Percentiles rank a stretch among this genome's conserved stretches.
Conservation (phyloP, 2,329 filamentous ascomycete genomes). For the Fusarium ramigenum region DNA sequence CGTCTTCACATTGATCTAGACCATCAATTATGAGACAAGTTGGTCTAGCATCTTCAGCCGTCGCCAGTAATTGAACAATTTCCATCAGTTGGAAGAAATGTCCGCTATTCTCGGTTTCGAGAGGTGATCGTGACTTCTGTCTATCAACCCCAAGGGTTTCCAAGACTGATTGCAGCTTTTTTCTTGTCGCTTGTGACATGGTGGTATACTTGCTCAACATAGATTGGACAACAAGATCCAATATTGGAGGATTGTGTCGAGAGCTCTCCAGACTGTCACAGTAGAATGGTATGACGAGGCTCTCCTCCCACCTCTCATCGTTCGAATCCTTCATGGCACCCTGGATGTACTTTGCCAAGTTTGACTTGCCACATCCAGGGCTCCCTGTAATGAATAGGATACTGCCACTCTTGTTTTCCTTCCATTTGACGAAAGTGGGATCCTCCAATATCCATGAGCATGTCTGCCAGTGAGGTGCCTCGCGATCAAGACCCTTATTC, state of each 20-base stretch:
- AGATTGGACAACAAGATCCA: slow-evolving; percentile 26
- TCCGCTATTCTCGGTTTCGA: neutral
- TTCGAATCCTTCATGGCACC: slow-evolving; percentile 16
- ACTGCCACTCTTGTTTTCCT: slow-evolving; percentile 12
- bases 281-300: slow-evolving; percentile 30
- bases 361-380: slow-evolving; percentile 34
- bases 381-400: slow-evolving; percentile 34
- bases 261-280: slow-evolving; percentile 35
- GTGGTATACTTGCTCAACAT: slow-evolving; percentile 21
- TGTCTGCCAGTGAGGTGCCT: slow-evolving; percentile 29
- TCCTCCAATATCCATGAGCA: slow-evolving; percentile 31
- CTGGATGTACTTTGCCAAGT: slow-evolving; percentile 35
- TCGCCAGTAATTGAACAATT: slow-evolving; percentile 13
- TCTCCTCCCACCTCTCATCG: slow-evolving; percentile 3
- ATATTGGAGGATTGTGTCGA: slow-evolving; percentile 28
- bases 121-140: neutral
- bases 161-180: slow-evolving; percentile 17
- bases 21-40: slow-evolving; percentile 33
- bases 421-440: slow-evolving; percentile 22
- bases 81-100: slow-evolving; percentile 35
- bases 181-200: slow-evolving; percentile 7
- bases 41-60: slow-evolving; percentile 1
- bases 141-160: slow-evolving; percentile 10
- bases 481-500: slow-evolving; percentile 31
- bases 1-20: slow-evolving; percentile 27